Evolutionary conservation across 164 flowering plant species (phyloP), one percentile per base, ranked within the genome.

Genomic region (Malania oleifera): DNA sequence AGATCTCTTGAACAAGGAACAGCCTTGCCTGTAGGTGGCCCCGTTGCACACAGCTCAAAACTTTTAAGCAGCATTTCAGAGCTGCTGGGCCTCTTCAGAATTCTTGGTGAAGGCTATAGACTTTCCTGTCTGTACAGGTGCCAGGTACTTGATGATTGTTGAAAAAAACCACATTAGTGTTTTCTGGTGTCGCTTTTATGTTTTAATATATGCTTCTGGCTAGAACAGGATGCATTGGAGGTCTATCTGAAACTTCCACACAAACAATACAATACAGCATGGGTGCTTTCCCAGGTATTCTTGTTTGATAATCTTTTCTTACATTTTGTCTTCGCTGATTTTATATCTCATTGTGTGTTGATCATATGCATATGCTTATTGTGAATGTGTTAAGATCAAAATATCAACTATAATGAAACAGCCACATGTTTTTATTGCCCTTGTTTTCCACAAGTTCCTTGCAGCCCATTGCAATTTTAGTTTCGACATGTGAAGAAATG

Each of bases 231-330:
- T 63, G 98, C 99, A 45, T 63, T 95, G 78, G 87, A 89, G 65
- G 73, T 66, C 55, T 95, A 81, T 66, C 57, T 64, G 47, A 82
- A 82, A 73, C 91, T 95, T 54, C 86, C 99, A 31, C 78, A 73
- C 50, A 85, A 79, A 68, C 99, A 95, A 41, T 91, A 85, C 61
- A 85, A 84, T 57, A 87, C 99, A n/a, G 90, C 93, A 60, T 95
- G 98, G 98, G 99, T 95, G 55, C 93, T 91, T 71, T 87, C 87
- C 44, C 98, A 91, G 97, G 99, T 91, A 78, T 47, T 31, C 8
- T 46, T 37, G 26, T 19, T 20, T 7, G 12, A 26, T n/a, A 17
- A 2, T 20, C 22, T 20, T 23, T 23, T 8, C 18, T 22, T 23
- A 17, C 25, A 43, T 43, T 2, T 43, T 43, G 7, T 15, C 7